A percentile compares a stretch with the other conserved stretches of the same genome.
These are phyloP conservation scores for Phoma herbarum DNA, from an alignment of 2,329 filamentous ascomycete genomes.

Conservation along the genomic window DNA sequence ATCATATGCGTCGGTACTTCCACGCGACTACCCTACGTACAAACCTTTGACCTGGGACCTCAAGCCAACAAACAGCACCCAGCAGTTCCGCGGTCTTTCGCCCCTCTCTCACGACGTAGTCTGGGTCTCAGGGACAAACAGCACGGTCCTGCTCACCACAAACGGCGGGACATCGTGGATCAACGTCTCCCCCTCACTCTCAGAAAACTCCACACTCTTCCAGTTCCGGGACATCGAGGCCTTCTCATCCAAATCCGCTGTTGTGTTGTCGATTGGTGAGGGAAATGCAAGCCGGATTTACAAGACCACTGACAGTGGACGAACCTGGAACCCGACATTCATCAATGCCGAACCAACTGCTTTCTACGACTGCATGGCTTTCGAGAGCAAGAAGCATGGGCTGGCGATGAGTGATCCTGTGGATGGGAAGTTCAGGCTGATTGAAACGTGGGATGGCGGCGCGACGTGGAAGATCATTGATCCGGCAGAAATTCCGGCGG, in stretches of 20 bases:
- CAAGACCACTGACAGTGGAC: constrained; percentile 32
- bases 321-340: constrained; percentile 35
- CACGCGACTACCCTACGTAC: background rate
- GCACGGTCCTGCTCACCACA: constrained; percentile 39
- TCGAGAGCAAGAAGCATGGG: constrained; percentile 35
- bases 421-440: constrained; percentile 37
- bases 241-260: constrained; percentile 30
- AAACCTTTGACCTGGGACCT: constrained; percentile 30
- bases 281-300: constrained; percentile 37
- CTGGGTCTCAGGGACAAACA: constrained; percentile 40
- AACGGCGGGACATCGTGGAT: constrained; percentile 35
- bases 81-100: constrained; percentile 40
- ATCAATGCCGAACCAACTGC: constrained; percentile 35
- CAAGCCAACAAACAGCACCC: constrained; percentile 35
- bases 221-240: constrained; percentile 44
- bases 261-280: constrained; percentile 39
- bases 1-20: background rate
- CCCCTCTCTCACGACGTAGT: constrained; percentile 29
- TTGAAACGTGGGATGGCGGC: constrained; percentile 40
- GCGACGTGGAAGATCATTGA: constrained; percentile 32
- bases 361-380: constrained; percentile 44
- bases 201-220: constrained; percentile 33
- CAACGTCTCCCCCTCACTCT: constrained; percentile 36
- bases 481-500: constrained; percentile 27
- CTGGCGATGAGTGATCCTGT: constrained; percentile 44